Percentiles rank a stretch among this genome's conserved stretches.
These are phyloP conservation scores for Leccinum uliginosum DNA, from an alignment of 768 basidiomycete genomes.

Conservation along the genomic window DNA sequence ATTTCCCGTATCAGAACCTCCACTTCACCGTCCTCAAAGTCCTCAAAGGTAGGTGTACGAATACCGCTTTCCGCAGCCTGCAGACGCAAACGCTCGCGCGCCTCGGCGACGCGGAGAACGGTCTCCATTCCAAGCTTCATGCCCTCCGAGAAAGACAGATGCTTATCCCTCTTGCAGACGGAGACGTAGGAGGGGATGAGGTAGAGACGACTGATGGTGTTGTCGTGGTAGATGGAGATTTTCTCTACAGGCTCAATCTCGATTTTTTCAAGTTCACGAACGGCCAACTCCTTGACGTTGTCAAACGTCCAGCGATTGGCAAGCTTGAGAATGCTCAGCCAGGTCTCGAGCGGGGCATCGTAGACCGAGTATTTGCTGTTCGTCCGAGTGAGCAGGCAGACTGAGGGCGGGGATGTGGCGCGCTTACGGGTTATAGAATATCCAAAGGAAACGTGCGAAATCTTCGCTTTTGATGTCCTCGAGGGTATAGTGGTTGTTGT, in stretches of 20 bases:
- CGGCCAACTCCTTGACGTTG: conserved; percentile 35
- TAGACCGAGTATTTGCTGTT: conserved; percentile 36
- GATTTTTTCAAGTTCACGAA: conserved; percentile 37
- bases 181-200: conserved; percentile 34
- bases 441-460: conserved; percentile 54
- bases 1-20: conserved; percentile 27
- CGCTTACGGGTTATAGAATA: conserved; percentile 61
- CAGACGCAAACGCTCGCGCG: conserved; percentile 38
- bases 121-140: conserved; percentile 39
- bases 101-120: conserved; percentile 33
- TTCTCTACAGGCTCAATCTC: conserved; percentile 33
- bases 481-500: conserved; percentile 36
- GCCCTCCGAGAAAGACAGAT: conserved; percentile 37
- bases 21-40: conserved; percentile 28
- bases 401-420: not conserved
- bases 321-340: conserved; percentile 38
- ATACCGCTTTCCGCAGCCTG: conserved; percentile 29
- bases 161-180: conserved; percentile 34
- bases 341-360: conserved; percentile 36
- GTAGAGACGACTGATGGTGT: conserved; percentile 31
- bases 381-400: not conserved
- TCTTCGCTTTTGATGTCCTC: conserved; percentile 42
- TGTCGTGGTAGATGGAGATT: conserved; percentile 36
- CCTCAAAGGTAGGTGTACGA: conserved; percentile 29
- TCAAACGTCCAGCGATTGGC: conserved; percentile 40